Evolutionary conservation across 257 asterid species (phyloP).

Genomic region (Nicotiana noctiflora): DNA sequence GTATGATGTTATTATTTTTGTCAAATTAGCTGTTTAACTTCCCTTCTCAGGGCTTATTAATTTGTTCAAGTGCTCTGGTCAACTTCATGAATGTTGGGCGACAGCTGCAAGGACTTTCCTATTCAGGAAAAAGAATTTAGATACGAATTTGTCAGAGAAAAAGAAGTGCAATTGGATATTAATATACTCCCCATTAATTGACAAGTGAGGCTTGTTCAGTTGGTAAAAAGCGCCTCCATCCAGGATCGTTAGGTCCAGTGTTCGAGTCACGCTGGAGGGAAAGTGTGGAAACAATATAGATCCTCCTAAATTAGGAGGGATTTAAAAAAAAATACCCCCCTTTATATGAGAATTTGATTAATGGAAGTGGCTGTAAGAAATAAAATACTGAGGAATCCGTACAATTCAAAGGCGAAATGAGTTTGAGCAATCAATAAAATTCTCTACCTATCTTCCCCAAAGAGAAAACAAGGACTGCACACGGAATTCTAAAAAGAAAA

Average conservation of each 20-base stretch:
- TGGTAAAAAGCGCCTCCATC: no score
- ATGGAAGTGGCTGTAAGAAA: background rate
- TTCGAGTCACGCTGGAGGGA: no score
- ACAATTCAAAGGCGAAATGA: background rate
- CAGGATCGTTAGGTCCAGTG: no score
- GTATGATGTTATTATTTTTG: constrained; percentile 4
- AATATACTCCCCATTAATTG: background rate
- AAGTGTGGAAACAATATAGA: no score
- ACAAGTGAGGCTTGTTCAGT: no score
- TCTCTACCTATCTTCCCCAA: background rate
- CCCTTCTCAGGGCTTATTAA: background rate
- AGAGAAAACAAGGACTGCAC: background rate
- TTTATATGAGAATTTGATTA: background rate
- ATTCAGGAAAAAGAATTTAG: background rate
- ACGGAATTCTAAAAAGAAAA: background rate
- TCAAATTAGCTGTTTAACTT: background rate
- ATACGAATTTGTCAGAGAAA: background rate
- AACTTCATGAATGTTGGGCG: background rate
- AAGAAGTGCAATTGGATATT: background rate
- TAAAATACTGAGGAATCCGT: background rate
- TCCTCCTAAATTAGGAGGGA: no score
- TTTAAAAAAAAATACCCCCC: no score
- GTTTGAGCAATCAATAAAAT: constrained; percentile 4
- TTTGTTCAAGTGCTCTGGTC: background rate
- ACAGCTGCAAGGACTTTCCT: background rate